Percentiles rank a stretch among this genome's conserved stretches.
Conservation (phyloP, 208 protist species). For the Zelonia costaricensis region DNA sequence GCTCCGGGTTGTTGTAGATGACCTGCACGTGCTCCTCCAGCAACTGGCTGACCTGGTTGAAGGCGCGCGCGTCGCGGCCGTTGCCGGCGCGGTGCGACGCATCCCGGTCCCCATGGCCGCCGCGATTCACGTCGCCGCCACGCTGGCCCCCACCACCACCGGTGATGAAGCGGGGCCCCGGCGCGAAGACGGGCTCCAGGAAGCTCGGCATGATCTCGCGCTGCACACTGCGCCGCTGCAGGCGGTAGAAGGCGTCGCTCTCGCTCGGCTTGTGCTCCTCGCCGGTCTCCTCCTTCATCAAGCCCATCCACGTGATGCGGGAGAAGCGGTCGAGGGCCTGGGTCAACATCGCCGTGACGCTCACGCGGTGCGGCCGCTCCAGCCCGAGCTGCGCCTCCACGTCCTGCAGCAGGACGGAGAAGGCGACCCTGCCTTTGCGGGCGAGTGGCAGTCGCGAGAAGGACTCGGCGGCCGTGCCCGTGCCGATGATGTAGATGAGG, state of each 20-base stretch:
- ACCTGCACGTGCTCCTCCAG: slow-evolving; percentile 74
- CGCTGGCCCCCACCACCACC: slow-evolving; percentile 1
- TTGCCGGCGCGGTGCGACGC: background rate
- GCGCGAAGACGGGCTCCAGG: slow-evolving; percentile 69
- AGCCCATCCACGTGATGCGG: slow-evolving; percentile 84
- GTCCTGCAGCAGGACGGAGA: slow-evolving; percentile 85
- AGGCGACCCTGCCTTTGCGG: slow-evolving; percentile 72
- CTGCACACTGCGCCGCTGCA: slow-evolving; percentile 74
- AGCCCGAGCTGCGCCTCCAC: slow-evolving; percentile 82
- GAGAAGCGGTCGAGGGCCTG: slow-evolving; percentile 83
- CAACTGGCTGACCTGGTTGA: slow-evolving; percentile 33
- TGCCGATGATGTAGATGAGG: slow-evolving; percentile 88
- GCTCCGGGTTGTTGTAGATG: slow-evolving; percentile 77
- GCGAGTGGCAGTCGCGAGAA: slow-evolving; percentile 73
- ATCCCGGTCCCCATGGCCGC: background rate
- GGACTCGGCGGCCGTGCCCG: slow-evolving; percentile 67
- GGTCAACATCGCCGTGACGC: slow-evolving; percentile 68
- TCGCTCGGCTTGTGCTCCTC: slow-evolving; percentile 55
- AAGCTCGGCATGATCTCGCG: slow-evolving; percentile 85
- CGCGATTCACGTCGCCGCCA: slow-evolving; percentile 12
- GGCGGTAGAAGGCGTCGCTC: slow-evolving; percentile 49
- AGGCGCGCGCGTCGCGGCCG: slow-evolving; percentile 2
- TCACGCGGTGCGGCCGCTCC: slow-evolving; percentile 48
- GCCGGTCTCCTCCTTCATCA: slow-evolving; percentile 81
- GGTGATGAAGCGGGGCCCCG: slow-evolving; percentile 22